A percentile compares a stretch with the other conserved stretches of the same genome.
Evolutionary conservation across 768 basidiomycete species (phyloP).

Genomic region (Kondoa subrosea): DNA sequence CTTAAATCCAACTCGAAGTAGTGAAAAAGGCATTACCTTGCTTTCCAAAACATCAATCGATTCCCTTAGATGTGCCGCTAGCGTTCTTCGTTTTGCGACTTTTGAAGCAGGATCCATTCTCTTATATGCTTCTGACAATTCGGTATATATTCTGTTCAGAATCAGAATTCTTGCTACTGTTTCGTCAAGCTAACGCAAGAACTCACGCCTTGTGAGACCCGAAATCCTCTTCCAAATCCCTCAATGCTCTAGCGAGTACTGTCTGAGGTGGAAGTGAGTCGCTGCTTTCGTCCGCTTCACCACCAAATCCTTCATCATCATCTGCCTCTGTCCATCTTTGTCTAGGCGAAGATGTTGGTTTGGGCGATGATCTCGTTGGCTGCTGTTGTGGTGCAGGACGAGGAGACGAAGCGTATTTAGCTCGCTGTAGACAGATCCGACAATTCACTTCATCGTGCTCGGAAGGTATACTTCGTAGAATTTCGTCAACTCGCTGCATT

Average conservation of each 20-base stretch:
- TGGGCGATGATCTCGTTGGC: not conserved
- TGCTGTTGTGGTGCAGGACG: not conserved
- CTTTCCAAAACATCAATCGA: constrained; percentile 82
- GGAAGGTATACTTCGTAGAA: constrained; percentile 61
- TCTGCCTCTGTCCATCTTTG: not conserved
- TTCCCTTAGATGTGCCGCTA: constrained; percentile 74
- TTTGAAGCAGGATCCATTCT: constrained; percentile 68
- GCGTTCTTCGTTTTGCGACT: constrained; percentile 60
- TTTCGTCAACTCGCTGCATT: constrained; percentile 59
- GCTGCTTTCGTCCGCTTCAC: constrained; percentile 25
- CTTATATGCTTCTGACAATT: constrained; percentile 84
- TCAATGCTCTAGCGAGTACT: constrained; percentile 58
- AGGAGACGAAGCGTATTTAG: not conserved
- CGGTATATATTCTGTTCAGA: constrained; percentile 57
- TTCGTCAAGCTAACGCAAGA: not conserved
- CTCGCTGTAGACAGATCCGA: constrained; percentile 43
- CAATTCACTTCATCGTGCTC: constrained; percentile 58
- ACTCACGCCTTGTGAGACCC: constrained; percentile 79
- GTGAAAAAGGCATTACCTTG: constrained; percentile 44
- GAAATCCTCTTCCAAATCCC: constrained; percentile 89
- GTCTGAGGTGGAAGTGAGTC: constrained; percentile 60
- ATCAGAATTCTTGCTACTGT: not conserved
- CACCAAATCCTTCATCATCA: constrained; percentile 16
- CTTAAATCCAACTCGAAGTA: not conserved
- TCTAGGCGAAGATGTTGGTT: not conserved